These are phyloP conservation scores for Fusarium succisae DNA, from an alignment of 2,329 filamentous ascomycete genomes.

Conservation along the genomic window DNA sequence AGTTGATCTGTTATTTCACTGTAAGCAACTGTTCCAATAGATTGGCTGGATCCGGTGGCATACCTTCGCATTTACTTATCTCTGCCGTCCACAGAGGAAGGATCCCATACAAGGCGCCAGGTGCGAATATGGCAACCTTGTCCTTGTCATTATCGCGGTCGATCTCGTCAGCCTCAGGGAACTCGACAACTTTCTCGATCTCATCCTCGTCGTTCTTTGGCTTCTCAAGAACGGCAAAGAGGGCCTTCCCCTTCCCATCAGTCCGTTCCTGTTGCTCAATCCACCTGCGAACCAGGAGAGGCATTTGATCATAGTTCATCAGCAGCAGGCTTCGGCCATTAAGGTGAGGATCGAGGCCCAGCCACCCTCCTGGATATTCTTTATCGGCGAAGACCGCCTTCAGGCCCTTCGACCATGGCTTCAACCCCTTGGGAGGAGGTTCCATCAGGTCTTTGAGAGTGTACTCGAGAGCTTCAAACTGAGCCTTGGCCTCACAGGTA, in stretches of 20 bases:
- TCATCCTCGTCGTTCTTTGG: slow-evolving; percentile 50
- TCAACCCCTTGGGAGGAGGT: slow-evolving; percentile 50
- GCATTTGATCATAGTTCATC: slow-evolving; percentile 58
- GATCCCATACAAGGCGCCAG: slow-evolving; percentile 60
- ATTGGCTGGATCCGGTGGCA: slow-evolving; percentile 17
- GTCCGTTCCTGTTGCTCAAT: slow-evolving; percentile 54
- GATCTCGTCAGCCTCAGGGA: slow-evolving; percentile 40
- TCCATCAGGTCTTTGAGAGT: slow-evolving; percentile 55
- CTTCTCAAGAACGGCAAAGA: slow-evolving; percentile 55
- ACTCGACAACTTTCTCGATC: slow-evolving; percentile 50
- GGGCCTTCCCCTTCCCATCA: slow-evolving; percentile 47
- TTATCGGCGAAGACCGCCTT: slow-evolving; percentile 52
- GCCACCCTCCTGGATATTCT: slow-evolving; percentile 62
- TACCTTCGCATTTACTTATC: slow-evolving; percentile 54
- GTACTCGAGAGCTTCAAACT: slow-evolving; percentile 53
- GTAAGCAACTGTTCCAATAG: slow-evolving; percentile 1
- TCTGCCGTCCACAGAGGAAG: slow-evolving; percentile 61
- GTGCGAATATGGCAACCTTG: slow-evolving; percentile 60
- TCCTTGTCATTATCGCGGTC: slow-evolving; percentile 46
- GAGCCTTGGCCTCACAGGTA: slow-evolving; percentile 47
- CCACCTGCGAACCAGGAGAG: slow-evolving; percentile 57
- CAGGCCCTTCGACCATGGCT: slow-evolving; percentile 52
- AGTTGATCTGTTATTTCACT: slow-evolving; percentile 36
- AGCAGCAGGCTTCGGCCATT: slow-evolving; percentile 57
- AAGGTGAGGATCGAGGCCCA: slow-evolving; percentile 61